phyloP scores from a whole-genome alignment of 2,329 filamentous ascomycete genomes.

The Talaromyces sp. region DNA sequence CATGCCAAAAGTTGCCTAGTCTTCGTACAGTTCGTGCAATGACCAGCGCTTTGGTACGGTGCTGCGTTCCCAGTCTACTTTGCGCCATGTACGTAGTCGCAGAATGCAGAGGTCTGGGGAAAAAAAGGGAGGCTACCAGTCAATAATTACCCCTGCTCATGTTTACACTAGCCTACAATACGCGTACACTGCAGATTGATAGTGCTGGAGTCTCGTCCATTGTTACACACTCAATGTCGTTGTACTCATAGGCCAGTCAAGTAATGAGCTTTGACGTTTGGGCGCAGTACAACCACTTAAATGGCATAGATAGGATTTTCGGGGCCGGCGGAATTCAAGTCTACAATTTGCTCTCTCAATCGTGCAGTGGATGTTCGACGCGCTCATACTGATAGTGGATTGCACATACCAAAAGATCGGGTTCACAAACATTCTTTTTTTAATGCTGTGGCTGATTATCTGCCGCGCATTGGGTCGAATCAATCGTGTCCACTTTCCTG shows the following conservation, averaged over 20 bases:
- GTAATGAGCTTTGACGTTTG: not conserved
- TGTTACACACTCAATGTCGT: not conserved
- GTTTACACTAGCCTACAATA: not conserved
- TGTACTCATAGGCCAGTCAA: not conserved
- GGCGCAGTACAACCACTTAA: not conserved
- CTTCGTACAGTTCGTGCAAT: not conserved
- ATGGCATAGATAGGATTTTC: not conserved
- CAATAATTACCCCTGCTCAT: not conserved
- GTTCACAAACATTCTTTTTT: not conserved
- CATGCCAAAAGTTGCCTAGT: not conserved
- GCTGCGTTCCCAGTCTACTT: not conserved
- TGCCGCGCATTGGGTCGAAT: not conserved
- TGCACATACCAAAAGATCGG: not conserved
- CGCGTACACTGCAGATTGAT: not conserved
- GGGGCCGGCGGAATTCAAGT: not conserved
- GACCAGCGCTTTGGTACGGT: not conserved
- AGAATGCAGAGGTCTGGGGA: not conserved
- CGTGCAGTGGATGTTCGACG: not conserved
- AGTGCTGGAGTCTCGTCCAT: not conserved
- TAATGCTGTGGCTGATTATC: not conserved
- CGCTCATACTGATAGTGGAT: not conserved
- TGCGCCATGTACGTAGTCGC: not conserved
- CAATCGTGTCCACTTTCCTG: not conserved
- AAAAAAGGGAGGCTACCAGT: not conserved
- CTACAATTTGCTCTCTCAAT: not conserved